Evolutionary conservation across 768 basidiomycete species (phyloP).

Genomic region (Rhodotorula kratochvilovae): DNA sequence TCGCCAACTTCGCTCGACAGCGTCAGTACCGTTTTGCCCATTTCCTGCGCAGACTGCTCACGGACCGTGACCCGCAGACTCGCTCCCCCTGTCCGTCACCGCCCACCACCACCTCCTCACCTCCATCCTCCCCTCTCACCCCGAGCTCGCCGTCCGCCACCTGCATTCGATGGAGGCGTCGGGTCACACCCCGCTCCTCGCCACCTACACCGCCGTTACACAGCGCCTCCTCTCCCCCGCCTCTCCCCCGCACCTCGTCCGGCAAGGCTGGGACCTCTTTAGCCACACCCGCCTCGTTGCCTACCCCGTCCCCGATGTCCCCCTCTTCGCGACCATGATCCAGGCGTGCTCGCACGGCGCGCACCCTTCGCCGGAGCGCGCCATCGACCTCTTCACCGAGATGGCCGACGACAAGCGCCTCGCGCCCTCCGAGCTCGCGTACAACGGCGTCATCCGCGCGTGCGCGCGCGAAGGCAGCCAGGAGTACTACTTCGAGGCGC

Average conservation of each 20-base stretch:
- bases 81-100: slow-evolving; percentile 51
- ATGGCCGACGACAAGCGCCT: slow-evolving; percentile 56
- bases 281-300: slow-evolving; percentile 94
- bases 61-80: slow-evolving; percentile 8
- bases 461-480: slow-evolving; percentile 57
- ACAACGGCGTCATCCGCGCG: slow-evolving; percentile 75
- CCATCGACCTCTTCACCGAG: slow-evolving; percentile 86
- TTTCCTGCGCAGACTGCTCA: neutral
- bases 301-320: slow-evolving; percentile 68
- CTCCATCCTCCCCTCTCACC: slow-evolving; percentile 54
- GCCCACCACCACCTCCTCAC: slow-evolving; percentile 61
- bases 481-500: slow-evolving; percentile 62
- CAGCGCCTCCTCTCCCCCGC: slow-evolving; percentile 44
- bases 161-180: slow-evolving; percentile 69
- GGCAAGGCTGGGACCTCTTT: slow-evolving; percentile 87
- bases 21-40: slow-evolving; percentile 49
- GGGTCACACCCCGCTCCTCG: slow-evolving; percentile 63
- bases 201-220: slow-evolving; percentile 69
- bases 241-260: slow-evolving; percentile 55
- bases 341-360: slow-evolving; percentile 64
- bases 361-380: slow-evolving; percentile 77
- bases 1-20: slow-evolving; percentile 52
- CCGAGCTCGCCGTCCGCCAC: slow-evolving; percentile 60
- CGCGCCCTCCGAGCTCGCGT: slow-evolving; percentile 62
- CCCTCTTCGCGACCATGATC: slow-evolving; percentile 80